These are phyloP conservation scores for Irpex lacteus DNA, from an alignment of 1,284 basidiomycete genomes.

Conservation along the genomic window DNA sequence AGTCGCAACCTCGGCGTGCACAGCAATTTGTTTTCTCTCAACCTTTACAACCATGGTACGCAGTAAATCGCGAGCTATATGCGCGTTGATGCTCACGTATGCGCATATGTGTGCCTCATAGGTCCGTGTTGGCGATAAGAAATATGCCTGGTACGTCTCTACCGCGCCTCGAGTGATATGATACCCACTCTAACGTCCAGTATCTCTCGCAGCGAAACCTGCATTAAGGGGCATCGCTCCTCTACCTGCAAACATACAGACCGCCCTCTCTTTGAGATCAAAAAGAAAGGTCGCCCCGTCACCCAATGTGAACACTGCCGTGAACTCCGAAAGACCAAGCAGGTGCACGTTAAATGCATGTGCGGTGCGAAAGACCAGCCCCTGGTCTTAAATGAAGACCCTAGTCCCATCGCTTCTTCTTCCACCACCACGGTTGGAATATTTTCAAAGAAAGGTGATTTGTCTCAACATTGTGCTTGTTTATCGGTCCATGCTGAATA, in stretches of 20 bases:
- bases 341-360: slow-evolving; percentile 66
- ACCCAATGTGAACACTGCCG: slow-evolving; percentile 76
- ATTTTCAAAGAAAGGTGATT: slow-evolving; percentile 50
- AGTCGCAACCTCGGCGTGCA: slow-evolving; percentile 24
- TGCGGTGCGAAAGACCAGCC: slow-evolving; percentile 29
- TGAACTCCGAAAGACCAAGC: slow-evolving; percentile 68
- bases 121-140: slow-evolving; percentile 79
- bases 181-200: background rate
- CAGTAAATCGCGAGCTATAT: background rate
- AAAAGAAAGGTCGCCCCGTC: slow-evolving; percentile 74
- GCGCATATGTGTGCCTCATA: slow-evolving; percentile 23
- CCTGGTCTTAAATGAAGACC: slow-evolving; percentile 1
- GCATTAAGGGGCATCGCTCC: slow-evolving; percentile 78
- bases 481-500: slow-evolving; percentile 34
- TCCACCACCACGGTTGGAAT: background rate
- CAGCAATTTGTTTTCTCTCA: slow-evolving; percentile 5
- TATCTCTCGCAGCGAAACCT: slow-evolving; percentile 53
- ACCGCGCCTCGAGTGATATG: too few species aligned
- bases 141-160: slow-evolving; percentile 69
- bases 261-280: slow-evolving; percentile 71
- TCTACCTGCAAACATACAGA: slow-evolving; percentile 73
- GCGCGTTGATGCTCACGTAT: background rate
- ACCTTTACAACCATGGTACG: slow-evolving; percentile 20
- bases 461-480: slow-evolving; percentile 13
- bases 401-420: background rate